Evolutionary conservation across 1,284 basidiomycete genomes (phyloP).

Genomic region (Pterula multifida): DNA sequence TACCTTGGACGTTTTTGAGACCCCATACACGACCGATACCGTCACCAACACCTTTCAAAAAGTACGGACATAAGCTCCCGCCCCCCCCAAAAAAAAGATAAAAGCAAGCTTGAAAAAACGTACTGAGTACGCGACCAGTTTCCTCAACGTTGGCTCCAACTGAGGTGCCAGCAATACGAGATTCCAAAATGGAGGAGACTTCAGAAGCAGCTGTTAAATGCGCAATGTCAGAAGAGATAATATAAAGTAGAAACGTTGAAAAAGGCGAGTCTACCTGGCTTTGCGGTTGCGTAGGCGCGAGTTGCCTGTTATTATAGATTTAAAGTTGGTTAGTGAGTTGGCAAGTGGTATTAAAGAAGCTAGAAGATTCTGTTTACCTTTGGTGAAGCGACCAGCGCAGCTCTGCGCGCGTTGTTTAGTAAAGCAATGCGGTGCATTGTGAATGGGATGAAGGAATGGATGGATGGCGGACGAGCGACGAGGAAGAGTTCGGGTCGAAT

Average conservation of each 20-base stretch:
- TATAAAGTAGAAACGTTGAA: not conserved
- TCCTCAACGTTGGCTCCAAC: conserved; percentile 94
- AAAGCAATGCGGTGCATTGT: conserved; percentile 84
- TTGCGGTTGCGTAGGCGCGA: conserved; percentile 87
- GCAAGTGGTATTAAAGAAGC: conserved; percentile 10
- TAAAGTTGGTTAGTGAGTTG: conserved; percentile 13
- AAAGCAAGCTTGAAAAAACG: conserved; percentile 23
- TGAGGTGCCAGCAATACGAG: conserved; percentile 89
- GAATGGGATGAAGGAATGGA: conserved; percentile 30
- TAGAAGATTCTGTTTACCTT: conserved; percentile 35
- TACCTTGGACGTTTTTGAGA: conserved; percentile 85
- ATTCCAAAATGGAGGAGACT: conserved; percentile 98
- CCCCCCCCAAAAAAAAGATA: conserved; percentile 5
- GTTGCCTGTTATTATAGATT: conserved; percentile 30
- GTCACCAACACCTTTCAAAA: conserved; percentile 82
- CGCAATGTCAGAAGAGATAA: conserved; percentile 15
- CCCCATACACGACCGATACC: conserved; percentile 99
- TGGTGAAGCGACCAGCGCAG: conserved; percentile 52
- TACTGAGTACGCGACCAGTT: conserved; percentile 96
- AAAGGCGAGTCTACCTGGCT: conserved; percentile 65
- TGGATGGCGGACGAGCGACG: conserved; percentile 20
- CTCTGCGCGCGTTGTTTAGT: conserved; percentile 71
- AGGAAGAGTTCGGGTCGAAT: conserved; percentile 15
- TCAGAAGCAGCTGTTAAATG: conserved; percentile 81
- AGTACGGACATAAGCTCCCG: too few species aligned